A percentile compares a stretch with the other conserved stretches of the same genome.
Conservation (phyloP, 208 protist genomes). For the Phytomonas francai region DNA sequence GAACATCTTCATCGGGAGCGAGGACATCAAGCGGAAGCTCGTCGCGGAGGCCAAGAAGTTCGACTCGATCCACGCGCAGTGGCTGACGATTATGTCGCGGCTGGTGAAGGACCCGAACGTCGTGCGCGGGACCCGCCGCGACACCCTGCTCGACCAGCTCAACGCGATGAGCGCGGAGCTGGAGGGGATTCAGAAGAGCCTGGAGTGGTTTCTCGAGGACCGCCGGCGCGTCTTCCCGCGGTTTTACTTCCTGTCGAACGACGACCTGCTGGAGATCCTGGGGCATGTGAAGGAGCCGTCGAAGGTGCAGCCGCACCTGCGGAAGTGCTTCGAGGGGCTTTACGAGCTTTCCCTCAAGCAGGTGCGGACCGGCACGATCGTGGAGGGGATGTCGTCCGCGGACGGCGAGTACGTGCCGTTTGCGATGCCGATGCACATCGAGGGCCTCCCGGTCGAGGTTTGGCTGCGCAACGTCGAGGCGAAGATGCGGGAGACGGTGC, state of each 20-base stretch:
- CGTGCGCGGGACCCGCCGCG: constrained; percentile 72
- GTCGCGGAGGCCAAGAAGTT: constrained; percentile 95
- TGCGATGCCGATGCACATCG: constrained; percentile 68
- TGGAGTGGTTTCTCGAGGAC: constrained; percentile 96
- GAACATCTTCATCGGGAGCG: constrained; percentile 95
- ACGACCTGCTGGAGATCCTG: constrained; percentile 97
- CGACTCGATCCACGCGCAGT: constrained; percentile 92
- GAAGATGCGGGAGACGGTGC: constrained; percentile 90
- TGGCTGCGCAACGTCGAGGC: constrained; percentile 91
- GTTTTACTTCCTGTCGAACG: constrained; percentile 98
- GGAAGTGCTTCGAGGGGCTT: constrained; percentile 97
- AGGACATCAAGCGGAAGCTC: constrained; percentile 97
- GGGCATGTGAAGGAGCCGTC: constrained; percentile 94
- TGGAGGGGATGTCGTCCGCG: constrained; percentile 75
- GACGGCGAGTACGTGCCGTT: constrained; percentile 95
- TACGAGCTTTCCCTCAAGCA: constrained; percentile 83
- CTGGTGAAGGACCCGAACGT: constrained; percentile 88
- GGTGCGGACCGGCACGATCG: constrained; percentile 60
- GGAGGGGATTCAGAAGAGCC: constrained; percentile 95
- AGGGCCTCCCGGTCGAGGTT: constrained; percentile 89
- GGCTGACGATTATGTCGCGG: constrained; percentile 85
- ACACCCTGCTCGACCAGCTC: constrained; percentile 91
- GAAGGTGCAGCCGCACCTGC: constrained; percentile 95
- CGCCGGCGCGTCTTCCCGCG: constrained; percentile 94
- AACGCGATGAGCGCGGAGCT: constrained; percentile 92